A percentile compares a stretch with the other conserved stretches of the same genome.
Evolutionary conservation across 257 asterid genomes (phyloP).

Genomic region (Schizonepeta tenuifolia): DNA sequence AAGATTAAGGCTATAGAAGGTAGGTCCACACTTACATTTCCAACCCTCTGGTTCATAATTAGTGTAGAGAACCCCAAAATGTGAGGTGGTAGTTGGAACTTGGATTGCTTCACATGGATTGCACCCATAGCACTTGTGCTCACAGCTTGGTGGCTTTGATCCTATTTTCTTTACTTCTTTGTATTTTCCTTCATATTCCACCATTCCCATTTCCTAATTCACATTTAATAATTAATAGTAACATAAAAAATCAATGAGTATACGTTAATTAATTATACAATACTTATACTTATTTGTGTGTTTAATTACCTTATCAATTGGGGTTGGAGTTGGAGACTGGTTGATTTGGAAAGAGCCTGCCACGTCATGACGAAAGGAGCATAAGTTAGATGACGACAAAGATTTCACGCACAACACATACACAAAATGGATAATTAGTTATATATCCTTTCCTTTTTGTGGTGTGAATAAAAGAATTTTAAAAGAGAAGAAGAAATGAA

Average conservation of each 20-base stretch:
- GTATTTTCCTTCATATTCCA: slow-evolving; percentile 7
- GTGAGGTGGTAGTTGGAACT: slow-evolving; percentile 64
- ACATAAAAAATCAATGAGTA: no score
- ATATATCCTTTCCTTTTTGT: background rate
- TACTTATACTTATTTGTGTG: background rate
- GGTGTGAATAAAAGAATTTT: background rate
- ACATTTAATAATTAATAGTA: background rate
- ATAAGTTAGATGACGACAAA: background rate
- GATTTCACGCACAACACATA: background rate
- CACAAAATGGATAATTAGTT: background rate
- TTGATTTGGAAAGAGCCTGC: slow-evolving; percentile 27
- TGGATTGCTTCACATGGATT: slow-evolving; percentile 86
- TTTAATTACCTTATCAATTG: slow-evolving; percentile 37
- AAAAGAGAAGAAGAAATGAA: background rate
- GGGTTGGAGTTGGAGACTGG: slow-evolving; percentile 16
- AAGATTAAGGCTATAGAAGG: slow-evolving; percentile 55
- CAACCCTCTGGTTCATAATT: slow-evolving; percentile 94
- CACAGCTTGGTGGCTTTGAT: slow-evolving; percentile 84
- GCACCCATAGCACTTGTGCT: slow-evolving; percentile 85
- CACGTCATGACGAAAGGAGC: background rate
- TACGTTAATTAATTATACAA: no score
- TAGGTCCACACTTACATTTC: slow-evolving; percentile 95
- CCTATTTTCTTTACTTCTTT: slow-evolving; percentile 53
- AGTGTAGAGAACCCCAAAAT: slow-evolving; percentile 64
- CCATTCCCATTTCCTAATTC: slow-evolving; percentile 16